phyloP scores from a whole-genome alignment of 768 basidiomycete genomes.

The Boletus rubropictus region DNA sequence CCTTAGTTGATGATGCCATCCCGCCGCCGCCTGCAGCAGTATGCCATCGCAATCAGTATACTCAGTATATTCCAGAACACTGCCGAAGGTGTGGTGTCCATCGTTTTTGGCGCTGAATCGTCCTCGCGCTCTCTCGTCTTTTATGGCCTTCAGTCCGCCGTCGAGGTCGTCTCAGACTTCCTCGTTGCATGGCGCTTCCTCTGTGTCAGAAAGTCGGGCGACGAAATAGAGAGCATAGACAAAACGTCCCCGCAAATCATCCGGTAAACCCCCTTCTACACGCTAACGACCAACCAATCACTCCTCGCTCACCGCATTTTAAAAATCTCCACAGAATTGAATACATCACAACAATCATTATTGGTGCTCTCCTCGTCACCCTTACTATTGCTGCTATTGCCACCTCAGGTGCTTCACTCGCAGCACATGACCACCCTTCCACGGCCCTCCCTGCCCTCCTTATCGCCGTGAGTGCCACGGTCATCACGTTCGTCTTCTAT shows the following conservation, averaged over 20 bases:
- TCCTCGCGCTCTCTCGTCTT: slow-evolving; percentile 42
- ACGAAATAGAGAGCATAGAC: slow-evolving; percentile 19
- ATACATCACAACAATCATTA: slow-evolving; percentile 31
- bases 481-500: slow-evolving; percentile 39
- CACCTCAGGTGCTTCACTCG: slow-evolving; percentile 34
- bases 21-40: slow-evolving; percentile 25
- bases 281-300: neutral
- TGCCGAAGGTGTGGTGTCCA: slow-evolving; percentile 40
- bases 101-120: slow-evolving; percentile 41
- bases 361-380: slow-evolving; percentile 33
- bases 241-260: slow-evolving; percentile 7
- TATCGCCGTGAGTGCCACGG: slow-evolving; percentile 37
- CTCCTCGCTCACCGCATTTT: neutral
- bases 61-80: slow-evolving; percentile 35
- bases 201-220: slow-evolving; percentile 28
- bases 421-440: slow-evolving; percentile 34
- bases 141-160: slow-evolving; percentile 44
- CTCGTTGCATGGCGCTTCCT: slow-evolving; percentile 44
- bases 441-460: slow-evolving; percentile 38
- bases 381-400: slow-evolving; percentile 36
- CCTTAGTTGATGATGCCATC: slow-evolving; percentile 14
- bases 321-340: slow-evolving; percentile 28
- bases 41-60: slow-evolving; percentile 39
- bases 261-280: slow-evolving; percentile 3
- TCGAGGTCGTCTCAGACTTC: slow-evolving; percentile 41